Evolutionary conservation across 305 asterid species (phyloP), one percentile per base, ranked within the genome.

Genomic region (Euphrasia arctica): DNA sequence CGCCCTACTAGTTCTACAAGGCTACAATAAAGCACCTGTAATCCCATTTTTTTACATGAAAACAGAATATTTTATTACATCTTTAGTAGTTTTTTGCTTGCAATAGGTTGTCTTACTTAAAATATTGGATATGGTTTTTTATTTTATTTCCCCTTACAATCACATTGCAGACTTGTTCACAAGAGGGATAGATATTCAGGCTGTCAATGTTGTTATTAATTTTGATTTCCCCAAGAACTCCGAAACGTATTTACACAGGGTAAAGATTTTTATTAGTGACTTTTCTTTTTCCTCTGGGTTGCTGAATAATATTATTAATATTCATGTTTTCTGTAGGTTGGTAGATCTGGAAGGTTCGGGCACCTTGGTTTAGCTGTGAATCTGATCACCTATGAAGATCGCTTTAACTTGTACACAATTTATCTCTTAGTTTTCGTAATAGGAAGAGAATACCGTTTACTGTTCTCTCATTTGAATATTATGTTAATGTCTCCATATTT

Each of bases 261-360:
- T 89, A 79, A 39, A 31, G 81, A 13, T 63, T 45, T 48, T 65
- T 62, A n/a, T 64, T 65, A 36, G 65, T 49, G 57, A 61, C 61
- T 56, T 57, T 58, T 13, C 62, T 3, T 58, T 42, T 62, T 63
- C 58, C 22, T 56, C 62, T 12, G 51, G 45, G 64, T 18, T 49
- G 54, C 69, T 61, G 36, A 29, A 34, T 27, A 32, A 12, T 59
- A 27, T 47, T 47, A 11, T 47, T 47, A 39, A 5, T 49, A 49
- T 67, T 56, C 57, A 60, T 72, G 74, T 49, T 52, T 34, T 68
- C 34, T 63, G 63, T 63, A 92, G 98, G 98, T 92, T 75, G 98
- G 98, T 70, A 86, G 98, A 70, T 92, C 97, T 5, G 98, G 98
- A 72, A 78, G 98, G 76, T 92, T 87, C 69, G 98, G 98, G 65